Evolutionary conservation across 2,329 filamentous ascomycete genomes (phyloP).

Genomic region (Colletotrichum musicola): DNA sequence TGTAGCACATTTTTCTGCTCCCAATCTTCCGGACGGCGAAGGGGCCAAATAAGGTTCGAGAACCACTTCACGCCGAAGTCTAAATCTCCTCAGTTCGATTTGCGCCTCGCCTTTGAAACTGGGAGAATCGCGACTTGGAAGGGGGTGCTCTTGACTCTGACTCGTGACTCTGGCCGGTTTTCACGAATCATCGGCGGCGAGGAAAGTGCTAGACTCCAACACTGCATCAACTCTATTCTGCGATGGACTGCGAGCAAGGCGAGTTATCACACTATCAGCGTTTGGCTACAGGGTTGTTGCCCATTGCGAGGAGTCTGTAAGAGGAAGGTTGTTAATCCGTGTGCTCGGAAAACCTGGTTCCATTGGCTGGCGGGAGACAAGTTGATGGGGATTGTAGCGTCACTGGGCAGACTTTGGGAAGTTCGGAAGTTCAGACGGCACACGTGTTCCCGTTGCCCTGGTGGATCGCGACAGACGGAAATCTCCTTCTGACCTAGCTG

Average conservation of each 20-base stretch:
- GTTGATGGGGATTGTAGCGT: not conserved
- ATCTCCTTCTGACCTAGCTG: not conserved
- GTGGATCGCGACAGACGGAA: not conserved
- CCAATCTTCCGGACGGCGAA: not conserved
- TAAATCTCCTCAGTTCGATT: slow-evolving; percentile 13
- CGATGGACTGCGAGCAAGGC: not conserved
- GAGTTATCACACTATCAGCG: not conserved
- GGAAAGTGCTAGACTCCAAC: not conserved
- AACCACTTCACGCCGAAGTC: slow-evolving; percentile 4
- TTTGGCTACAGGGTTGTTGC: not conserved
- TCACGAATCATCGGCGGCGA: not conserved
- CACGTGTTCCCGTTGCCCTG: not conserved
- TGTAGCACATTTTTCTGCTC: not conserved
- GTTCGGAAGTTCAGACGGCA: not conserved
- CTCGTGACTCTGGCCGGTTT: slow-evolving; percentile 4
- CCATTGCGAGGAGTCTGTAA: not conserved
- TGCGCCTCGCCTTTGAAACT: slow-evolving; percentile 16
- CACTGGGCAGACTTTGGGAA: no score
- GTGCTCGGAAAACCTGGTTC: not conserved
- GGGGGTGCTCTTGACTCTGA: slow-evolving; percentile 1
- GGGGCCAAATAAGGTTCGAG: slow-evolving; percentile 2
- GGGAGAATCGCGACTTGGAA: not conserved
- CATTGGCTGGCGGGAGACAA: not conserved
- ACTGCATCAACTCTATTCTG: not conserved
- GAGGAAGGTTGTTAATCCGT: not conserved